phyloP scores from a whole-genome alignment of 768 basidiomycete species.

The Coprinopsis sp. region DNA sequence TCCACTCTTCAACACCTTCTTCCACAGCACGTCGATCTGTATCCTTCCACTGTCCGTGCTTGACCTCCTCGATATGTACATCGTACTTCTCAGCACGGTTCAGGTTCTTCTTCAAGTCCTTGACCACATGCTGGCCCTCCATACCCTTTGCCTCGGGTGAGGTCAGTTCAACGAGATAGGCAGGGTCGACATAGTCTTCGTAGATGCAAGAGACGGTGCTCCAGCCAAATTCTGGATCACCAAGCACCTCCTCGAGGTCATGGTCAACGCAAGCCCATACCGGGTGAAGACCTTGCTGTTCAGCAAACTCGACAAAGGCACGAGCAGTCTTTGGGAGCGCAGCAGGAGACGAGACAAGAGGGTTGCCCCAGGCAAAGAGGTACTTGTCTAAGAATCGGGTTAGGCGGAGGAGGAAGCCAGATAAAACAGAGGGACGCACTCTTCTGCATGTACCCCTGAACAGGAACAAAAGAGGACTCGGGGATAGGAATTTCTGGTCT shows the following conservation, averaged over 20 bases:
- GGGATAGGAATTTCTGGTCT: conserved; percentile 29
- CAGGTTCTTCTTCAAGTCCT: conserved; percentile 60
- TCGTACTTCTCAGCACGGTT: conserved; percentile 51
- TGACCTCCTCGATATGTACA: conserved; percentile 45
- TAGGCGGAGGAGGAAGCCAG: background rate
- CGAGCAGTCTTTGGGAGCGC: conserved; percentile 31
- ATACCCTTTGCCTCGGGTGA: conserved; percentile 30
- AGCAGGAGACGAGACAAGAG: conserved; percentile 41
- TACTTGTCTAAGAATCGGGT: conserved; percentile 33
- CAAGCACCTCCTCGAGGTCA: conserved; percentile 48
- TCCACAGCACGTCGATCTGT: conserved; percentile 46
- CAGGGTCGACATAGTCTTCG: conserved; percentile 54
- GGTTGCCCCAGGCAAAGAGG: conserved; percentile 62
- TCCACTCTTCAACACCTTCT: conserved; percentile 54
- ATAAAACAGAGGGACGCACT: conserved; percentile 6
- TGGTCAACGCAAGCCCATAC: conserved; percentile 59
- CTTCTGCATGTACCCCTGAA: conserved; percentile 56
- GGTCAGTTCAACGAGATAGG: conserved; percentile 37
- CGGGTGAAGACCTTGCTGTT: conserved; percentile 42
- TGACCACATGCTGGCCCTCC: conserved; percentile 38
- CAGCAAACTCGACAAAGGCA: conserved; percentile 43
- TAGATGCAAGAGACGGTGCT: conserved; percentile 57
- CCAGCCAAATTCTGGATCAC: conserved; percentile 44
- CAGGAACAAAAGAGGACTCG: conserved; percentile 39
- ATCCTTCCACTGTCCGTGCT: conserved; percentile 33